Evolutionary conservation across 768 basidiomycete genomes (phyloP), one percentile per base, ranked within the genome.

Genomic region (Termitomyces bulborhizus): DNA sequence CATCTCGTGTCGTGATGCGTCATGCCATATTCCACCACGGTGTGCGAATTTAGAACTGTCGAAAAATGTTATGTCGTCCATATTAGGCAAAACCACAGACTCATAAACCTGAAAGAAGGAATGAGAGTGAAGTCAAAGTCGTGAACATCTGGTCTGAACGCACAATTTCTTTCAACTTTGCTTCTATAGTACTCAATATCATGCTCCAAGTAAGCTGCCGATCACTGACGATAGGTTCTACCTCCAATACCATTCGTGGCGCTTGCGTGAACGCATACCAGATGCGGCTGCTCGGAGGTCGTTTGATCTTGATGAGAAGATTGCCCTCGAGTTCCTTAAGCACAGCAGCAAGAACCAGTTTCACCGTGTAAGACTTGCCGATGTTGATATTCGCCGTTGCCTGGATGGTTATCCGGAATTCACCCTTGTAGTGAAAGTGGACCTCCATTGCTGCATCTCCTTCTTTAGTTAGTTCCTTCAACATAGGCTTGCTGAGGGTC

Each of bases 11-110:
- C 85, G 76, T 3, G 72, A 77, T 7, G 93, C 87, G 59, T 93
- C 90, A 7, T 82, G 76, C 81, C 88, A 98, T 60, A 99, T 89
- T 6, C 95, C 96, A 44, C 95, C 96, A 37, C 96, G 85, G 55
- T 80, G 85, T 49, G 65, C 62, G 62, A 80, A 86, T 2, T 66
- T 62, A 3, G 64, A 64, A 36, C 88, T 95, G 68, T 97, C 89
- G 67, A 96, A 98, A 78, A 94, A 98, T 12, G 94, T 79, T 56
- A 98, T 89, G 64, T 99, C 97, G 68, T 99, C 97, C 93, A 98
- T 97, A 71, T 97, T 92, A 5, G 97, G 97, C 67, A 95, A 73
- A 18, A 99, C 97, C 18, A 98, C 82, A 0, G 94, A 94, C 62
- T 99, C 96, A 62, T 84, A 80, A 55, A 98, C 90, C 95, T 98